A percentile compares a stretch with the other conserved stretches of the same genome.
These are phyloP conservation scores for Rhynchosporium graminicola DNA, from an alignment of 2,329 filamentous ascomycete species.

Conservation along the genomic window DNA sequence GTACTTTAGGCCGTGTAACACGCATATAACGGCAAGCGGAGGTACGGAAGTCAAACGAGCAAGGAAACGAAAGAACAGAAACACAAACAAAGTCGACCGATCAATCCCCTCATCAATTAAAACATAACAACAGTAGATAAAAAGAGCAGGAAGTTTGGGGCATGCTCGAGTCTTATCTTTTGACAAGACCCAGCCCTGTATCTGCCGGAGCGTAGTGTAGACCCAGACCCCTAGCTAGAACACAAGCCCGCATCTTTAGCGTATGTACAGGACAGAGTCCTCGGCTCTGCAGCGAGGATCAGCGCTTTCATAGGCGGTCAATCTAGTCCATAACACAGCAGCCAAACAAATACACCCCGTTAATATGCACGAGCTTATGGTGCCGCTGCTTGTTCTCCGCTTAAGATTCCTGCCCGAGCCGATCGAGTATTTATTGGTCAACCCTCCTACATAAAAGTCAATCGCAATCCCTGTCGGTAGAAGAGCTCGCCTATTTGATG, in stretches of 20 bases:
- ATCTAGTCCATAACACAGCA: background rate
- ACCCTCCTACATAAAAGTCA: conserved; percentile 13
- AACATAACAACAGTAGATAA: background rate
- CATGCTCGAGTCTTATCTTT: conserved; percentile 8
- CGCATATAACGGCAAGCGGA: background rate
- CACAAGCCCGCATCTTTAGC: conserved; percentile 14
- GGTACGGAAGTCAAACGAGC: background rate
- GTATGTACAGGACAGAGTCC: background rate
- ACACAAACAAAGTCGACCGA: background rate
- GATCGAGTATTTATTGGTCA: conserved; percentile 14
- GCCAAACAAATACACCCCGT: background rate
- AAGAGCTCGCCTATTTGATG: conserved; percentile 1
- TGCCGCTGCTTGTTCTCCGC: conserved; percentile 4
- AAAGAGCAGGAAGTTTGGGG: background rate
- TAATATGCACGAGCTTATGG: background rate
- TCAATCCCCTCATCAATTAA: background rate
- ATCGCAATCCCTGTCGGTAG: conserved; percentile 2
- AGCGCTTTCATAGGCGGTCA: background rate
- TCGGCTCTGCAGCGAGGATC: background rate
- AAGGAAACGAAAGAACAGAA: background rate
- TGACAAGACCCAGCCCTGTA: background rate
- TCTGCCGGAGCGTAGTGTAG: background rate
- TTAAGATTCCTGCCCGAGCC: background rate
- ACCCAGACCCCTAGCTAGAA: background rate
- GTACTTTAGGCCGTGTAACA: background rate